Evolutionary conservation across 495 filamentous ascomycete genomes (phyloP), one percentile per base, ranked within the genome.

Genomic region (Echria macrotheca): DNA sequence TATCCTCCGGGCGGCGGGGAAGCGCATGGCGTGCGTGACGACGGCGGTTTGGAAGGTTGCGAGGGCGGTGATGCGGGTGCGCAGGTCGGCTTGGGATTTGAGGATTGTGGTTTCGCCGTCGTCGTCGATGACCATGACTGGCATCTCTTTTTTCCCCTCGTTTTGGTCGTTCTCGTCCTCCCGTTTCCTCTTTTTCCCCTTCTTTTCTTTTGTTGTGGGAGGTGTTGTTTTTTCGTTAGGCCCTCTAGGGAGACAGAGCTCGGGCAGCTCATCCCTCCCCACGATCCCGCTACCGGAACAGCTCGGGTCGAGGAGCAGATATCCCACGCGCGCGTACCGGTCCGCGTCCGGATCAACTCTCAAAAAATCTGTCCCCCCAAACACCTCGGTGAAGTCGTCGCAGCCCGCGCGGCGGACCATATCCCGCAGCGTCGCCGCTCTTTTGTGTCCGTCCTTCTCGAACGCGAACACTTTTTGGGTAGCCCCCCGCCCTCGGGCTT

Each of bases 211-310:
- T 17, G 36, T 54, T 12, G 19, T 45, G 5, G 15, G 12, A 5
- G 23, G 1, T 23, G 19, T 12, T 1, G 41, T 1, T 0, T 31
- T 31, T 31, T 31, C 12, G 28, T 31, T 31, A 0, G 80, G 80
- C 1, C 77, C 64, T 26, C 65, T 70, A 1, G 71, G 77, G 24
- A 76, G 63, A 44, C 79, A 71, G 9, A 89, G 60, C 29, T 76
- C 71, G 0, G 85, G 81, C 42, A 79, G 72, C 45, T 90, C 87
- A 31, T 95, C 85, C 9, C 93, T 78, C 4, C 89, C 87, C 7
- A 96, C 82, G 19, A 98, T 98, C 0, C 93, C 93, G 60, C 87
- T 95, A 1, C 93, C 93, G 1, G 89, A 95, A 57, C 93, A 98
- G 55, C 86, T 91, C 0, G 93, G 93, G 64, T 98, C 94, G 0